Evolutionary conservation across 2,329 filamentous ascomycete species (phyloP), one percentile per base, ranked within the genome.

Genomic region (Periconia macrospinosa): DNA sequence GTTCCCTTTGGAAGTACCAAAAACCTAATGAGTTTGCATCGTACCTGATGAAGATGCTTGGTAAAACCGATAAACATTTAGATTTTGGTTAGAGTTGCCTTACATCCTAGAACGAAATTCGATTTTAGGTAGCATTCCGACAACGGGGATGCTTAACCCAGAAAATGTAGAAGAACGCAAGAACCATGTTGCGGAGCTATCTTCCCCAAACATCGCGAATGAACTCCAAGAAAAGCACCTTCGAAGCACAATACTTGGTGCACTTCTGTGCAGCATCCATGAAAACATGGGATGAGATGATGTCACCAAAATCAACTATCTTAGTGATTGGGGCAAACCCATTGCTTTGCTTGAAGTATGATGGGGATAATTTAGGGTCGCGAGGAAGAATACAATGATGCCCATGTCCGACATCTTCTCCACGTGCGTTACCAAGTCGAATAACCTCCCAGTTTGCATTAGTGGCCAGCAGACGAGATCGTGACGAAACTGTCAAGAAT

Each of bases 151-250:
- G 23, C 78, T 74, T 55, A 81, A 85, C 65, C 75, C 78, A 43
- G 69, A 76, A 18, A 77, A 83, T 63, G 75, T 81, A 2, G 78
- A 75, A 44, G 72, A 77, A 53, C 75, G 75, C 53, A 87, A 86
- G 75, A 80, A 78, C 54, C 67, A 82, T 2, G 78, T 91, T 30
- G 79, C 91, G 58, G 88, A 91, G 63, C 90, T 90, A 65, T 89
- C 86, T 1, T 90, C 87, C 0, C 88, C 88, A 30, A 91, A 91
- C 66, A 89, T 91, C 51, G 86, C 87, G 30, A 89, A 88, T 70
- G 87, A 85, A 15, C 88, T 89, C 65, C 82, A 87, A 60, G 84
- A 82, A 19, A 83, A 82, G 6, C 85, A 89, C 73, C 75, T 89
- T 42, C 81, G 86, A 56, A 88, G 85, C 60, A 89, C 86, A 18